Evolutionary conservation across 2,329 filamentous ascomycete genomes (phyloP).

Genomic region (Aspergillus nomiae): DNA sequence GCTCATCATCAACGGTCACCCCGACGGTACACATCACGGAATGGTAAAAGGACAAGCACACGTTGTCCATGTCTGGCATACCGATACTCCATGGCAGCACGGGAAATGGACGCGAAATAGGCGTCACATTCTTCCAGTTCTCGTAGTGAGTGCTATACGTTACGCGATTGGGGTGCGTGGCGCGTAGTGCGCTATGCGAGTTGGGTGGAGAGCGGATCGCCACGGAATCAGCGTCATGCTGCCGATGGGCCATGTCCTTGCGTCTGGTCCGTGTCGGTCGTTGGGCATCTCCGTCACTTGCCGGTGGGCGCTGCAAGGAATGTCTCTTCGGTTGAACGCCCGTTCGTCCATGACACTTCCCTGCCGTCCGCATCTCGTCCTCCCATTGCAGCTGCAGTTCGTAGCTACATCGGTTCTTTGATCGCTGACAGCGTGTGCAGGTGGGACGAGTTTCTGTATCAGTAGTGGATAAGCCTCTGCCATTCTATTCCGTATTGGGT

Average conservation of each 20-base stretch:
- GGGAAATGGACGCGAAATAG: not conserved
- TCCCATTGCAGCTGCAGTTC: constrained; percentile 8
- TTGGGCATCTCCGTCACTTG: not conserved
- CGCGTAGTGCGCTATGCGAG: not conserved
- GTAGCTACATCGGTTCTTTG: constrained; percentile 7
- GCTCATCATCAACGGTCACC: constrained; percentile 10
- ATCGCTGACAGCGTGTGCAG: constrained; percentile 8
- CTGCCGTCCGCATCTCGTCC: constrained; percentile 9
- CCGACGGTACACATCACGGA: constrained; percentile 10
- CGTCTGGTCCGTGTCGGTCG: not conserved
- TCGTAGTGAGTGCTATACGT: not conserved
- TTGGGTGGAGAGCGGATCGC: not conserved
- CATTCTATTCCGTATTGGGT: not conserved
- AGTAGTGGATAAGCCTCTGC: not conserved
- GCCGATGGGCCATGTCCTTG: not conserved
- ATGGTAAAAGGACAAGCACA: constrained; percentile 6
- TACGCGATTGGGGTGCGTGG: not conserved
- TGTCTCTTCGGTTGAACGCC: not conserved
- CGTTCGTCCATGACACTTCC: constrained; percentile 10
- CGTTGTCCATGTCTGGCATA: not conserved
- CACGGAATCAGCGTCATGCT: not conserved
- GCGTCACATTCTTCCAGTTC: not conserved
- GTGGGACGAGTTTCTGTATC: constrained; percentile 5
- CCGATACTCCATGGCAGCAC: not conserved
- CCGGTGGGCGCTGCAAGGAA: not conserved